These are phyloP conservation scores for Lyophyllum decastes DNA, from an alignment of 768 basidiomycete species.

Conservation along the genomic window DNA sequence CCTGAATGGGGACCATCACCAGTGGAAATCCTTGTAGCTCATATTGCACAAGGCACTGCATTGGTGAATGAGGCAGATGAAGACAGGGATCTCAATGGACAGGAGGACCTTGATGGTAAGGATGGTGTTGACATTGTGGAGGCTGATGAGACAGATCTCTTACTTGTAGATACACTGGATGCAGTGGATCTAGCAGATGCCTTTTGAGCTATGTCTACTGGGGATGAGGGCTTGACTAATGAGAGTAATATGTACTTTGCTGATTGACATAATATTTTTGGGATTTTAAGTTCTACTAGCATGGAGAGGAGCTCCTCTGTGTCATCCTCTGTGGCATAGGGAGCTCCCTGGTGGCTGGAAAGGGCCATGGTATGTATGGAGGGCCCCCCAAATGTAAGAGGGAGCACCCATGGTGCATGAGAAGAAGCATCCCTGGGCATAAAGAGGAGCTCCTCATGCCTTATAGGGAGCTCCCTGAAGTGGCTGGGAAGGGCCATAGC, in stretches of 20 bases:
- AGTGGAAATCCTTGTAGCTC: not conserved
- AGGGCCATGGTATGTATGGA: too few species aligned
- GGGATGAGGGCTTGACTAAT: too few species aligned
- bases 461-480: too few species aligned
- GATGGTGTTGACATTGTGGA: not conserved
- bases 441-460: too few species aligned
- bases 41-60: not conserved
- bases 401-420: too few species aligned
- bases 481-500: too few species aligned
- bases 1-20: not conserved
- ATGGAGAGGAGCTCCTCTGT: not conserved
- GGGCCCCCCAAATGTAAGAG: too few species aligned
- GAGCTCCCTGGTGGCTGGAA: not conserved
- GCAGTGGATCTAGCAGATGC: not conserved
- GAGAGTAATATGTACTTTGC: not conserved
- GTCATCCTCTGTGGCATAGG: not conserved
- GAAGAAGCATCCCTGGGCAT: too few species aligned
- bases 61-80: not conserved
- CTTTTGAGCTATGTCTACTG: not conserved
- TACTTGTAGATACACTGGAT: not conserved
- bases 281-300: not conserved
- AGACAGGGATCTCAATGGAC: not conserved
- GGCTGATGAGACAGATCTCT: not conserved
- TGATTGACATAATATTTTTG: not conserved
- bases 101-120: not conserved